phyloP scores from a whole-genome alignment of 805 yeast genomes.

The Yamadazyma paraphyllophila region DNA sequence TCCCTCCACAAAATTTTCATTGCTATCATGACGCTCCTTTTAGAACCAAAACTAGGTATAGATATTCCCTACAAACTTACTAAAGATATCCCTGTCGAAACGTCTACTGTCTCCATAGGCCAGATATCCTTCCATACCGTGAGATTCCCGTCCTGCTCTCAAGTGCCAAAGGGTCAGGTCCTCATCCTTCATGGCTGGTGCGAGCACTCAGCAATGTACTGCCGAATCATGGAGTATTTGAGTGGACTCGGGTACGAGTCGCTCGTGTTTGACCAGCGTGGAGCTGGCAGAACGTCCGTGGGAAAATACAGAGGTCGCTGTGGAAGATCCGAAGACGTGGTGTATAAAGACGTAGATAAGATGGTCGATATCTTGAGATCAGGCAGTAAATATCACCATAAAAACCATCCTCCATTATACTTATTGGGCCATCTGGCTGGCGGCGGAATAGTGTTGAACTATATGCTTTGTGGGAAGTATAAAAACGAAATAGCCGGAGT shows the following conservation, averaged over 20 bases:
- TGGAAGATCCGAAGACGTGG: slow-evolving; percentile 52
- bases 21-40: slow-evolving; percentile 3
- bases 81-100: neutral
- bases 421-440: slow-evolving; percentile 80
- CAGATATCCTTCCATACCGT: slow-evolving; percentile 14
- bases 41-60: slow-evolving; percentile 13
- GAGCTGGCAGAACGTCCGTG: slow-evolving; percentile 64
- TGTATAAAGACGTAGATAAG: slow-evolving; percentile 58
- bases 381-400: too few relatives aligned
- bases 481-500: slow-evolving; percentile 46
- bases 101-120: slow-evolving; percentile 5
- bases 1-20: neutral
- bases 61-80: slow-evolving; percentile 13
- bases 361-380: slow-evolving; percentile 41
- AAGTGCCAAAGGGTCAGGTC: slow-evolving; percentile 43
- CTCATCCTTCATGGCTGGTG: slow-evolving; percentile 71
- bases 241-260: slow-evolving; percentile 56
- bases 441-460: slow-evolving; percentile 66
- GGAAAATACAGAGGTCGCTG: slow-evolving; percentile 49
- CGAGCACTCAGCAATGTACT: slow-evolving; percentile 52
- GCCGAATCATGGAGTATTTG: slow-evolving; percentile 52
- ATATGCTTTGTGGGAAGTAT: slow-evolving; percentile 54
- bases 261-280: slow-evolving; percentile 71
- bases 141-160: slow-evolving; percentile 6
- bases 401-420: slow-evolving; percentile 26